phyloP scores from a whole-genome alignment of 2,329 filamentous ascomycete genomes.

The Madurella mycetomatis region DNA sequence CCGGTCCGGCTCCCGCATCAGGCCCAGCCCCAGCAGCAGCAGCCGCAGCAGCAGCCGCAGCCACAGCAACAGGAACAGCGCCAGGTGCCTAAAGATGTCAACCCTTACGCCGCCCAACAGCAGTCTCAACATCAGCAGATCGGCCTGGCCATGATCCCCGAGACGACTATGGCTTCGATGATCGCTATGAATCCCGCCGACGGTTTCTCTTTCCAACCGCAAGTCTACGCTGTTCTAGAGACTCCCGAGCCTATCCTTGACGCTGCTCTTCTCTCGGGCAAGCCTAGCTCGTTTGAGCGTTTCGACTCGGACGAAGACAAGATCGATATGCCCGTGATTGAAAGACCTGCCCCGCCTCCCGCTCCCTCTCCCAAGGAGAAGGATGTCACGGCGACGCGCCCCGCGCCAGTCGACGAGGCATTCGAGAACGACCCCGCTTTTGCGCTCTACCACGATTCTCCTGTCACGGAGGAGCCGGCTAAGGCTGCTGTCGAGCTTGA shows the following conservation, averaged over 20 bases:
- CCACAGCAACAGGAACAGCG: constrained; percentile 26
- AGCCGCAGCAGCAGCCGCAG: not conserved
- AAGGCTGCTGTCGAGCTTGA: constrained; percentile 36
- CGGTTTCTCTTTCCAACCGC: constrained; percentile 59
- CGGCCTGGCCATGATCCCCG: constrained; percentile 78
- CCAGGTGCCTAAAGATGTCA: constrained; percentile 61
- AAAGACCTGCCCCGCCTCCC: constrained; percentile 39
- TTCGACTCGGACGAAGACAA: constrained; percentile 48
- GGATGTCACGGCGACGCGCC: constrained; percentile 23
- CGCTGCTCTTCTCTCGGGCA: constrained; percentile 63
- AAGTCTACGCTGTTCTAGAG: constrained; percentile 61
- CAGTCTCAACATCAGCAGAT: constrained; percentile 62
- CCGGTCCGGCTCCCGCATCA: not conserved
- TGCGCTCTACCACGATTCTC: constrained; percentile 52
- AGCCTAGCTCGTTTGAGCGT: constrained; percentile 55
- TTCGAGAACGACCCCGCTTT: constrained; percentile 61
- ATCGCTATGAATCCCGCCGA: constrained; percentile 55
- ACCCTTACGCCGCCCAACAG: constrained; percentile 53
- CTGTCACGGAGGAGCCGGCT: constrained; percentile 31
- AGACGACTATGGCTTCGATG: constrained; percentile 69
- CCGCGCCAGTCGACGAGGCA: constrained; percentile 43
- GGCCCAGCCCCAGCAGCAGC: not conserved
- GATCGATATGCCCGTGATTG: constrained; percentile 51
- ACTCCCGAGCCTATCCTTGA: constrained; percentile 46
- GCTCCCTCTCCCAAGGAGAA: constrained; percentile 34